Base-by-base conservation (phyloP, 2,329 filamentous ascomycete species). In the Claviceps pazoutovae region DNA sequence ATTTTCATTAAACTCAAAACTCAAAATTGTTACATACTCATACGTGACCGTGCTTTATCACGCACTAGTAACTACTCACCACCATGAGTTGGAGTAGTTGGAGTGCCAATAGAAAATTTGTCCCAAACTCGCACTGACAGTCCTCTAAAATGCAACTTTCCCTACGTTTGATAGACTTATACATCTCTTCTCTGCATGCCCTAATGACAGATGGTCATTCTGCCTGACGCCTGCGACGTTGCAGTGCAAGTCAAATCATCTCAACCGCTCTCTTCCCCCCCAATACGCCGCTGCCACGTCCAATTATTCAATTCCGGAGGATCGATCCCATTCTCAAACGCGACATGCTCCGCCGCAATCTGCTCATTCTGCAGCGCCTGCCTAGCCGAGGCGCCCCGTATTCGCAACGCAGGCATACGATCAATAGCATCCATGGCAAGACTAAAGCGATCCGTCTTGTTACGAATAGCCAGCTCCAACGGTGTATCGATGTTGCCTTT, bases 401-500 rank as follows among this genome's bases (percentile, higher is more conserved):
- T 88, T 16, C 77, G 74, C 36, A 89, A 68, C 1, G 68, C 66
- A 7, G 74, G 71, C 60, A 88, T 76, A 56, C 78, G 75, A 59
- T 89, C 84, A 53, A 90, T 84, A 14, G 85, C 86, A 60, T 84
- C 80, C 55, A 90, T 87, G 9, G 86, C 85, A 39, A 90, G 68
- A 58, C 81, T 86, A 69, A 84, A 90, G 30, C 86, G 76, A 68
- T 90, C 86, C 0, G 84, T 86, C 60, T 83, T 75, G 68, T 90
- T 90, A 54, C 84, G 75, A 62, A 89, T 86, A 30, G 85, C 85
- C 56, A 90, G 71, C 68, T 88, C 85, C 19, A 89, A 78, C 1
- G 85, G 86, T 0, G 86, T 89, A 63, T 90, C 84, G 58, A 89
- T 89, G 64, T 89, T 90, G 46, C 86, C 86, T 75, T 90, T 89